Evolutionary conservation across 1,284 basidiomycete species (phyloP), one percentile per base, ranked within the genome.

Genomic region (Pseudozyma flocculosa): DNA sequence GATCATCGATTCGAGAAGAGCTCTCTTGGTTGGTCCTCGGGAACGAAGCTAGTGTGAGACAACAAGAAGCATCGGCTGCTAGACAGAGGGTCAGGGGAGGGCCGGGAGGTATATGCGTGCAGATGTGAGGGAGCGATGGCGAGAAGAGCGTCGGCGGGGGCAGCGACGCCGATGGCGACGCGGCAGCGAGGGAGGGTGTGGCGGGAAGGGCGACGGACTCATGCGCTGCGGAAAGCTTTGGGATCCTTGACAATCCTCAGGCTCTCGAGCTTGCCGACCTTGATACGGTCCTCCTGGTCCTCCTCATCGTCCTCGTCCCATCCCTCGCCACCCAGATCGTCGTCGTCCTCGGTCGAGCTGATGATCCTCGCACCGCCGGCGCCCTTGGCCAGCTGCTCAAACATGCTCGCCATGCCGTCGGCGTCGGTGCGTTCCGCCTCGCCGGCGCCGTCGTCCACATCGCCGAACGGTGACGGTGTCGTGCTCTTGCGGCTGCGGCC

Each of bases 291-390:
- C 43, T 63, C 54, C 32, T 54, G 29, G 24, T 58, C 67, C 3
- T 49, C 37, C 40, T 50, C 58, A 9, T 50, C 59, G 13, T 45
- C 48, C n/a, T 63, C 53, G 17, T 40, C 58, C 15, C 44, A n/a
- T 5, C 11, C 26, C 26, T 60, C 50, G 8, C 51, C 66, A 8
- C 78, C 75, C 49, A 81, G 75, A 29, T 76, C 72, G 21, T 72
- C 78, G 21, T 80, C 80, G 15, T 80, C 80, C 4, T 79, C 81
- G 23, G 81, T 80, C 17, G 56, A 47, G 17, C 38, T 50, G 43
- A 63, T 47, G 32, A 66, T 48, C 15, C 43, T 56, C 8, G 26
- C 26, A 11, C 26, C 26, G 26, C 26, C 26, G 7, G 26, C 26
- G 7, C 61, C 61, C 0, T 45, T 47, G 18, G 52, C 50, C 19